A percentile compares a stretch with the other conserved stretches of the same genome.
Evolutionary conservation across 768 basidiomycete species (phyloP).

Genomic region (Tricholoma hemisulphureum): DNA sequence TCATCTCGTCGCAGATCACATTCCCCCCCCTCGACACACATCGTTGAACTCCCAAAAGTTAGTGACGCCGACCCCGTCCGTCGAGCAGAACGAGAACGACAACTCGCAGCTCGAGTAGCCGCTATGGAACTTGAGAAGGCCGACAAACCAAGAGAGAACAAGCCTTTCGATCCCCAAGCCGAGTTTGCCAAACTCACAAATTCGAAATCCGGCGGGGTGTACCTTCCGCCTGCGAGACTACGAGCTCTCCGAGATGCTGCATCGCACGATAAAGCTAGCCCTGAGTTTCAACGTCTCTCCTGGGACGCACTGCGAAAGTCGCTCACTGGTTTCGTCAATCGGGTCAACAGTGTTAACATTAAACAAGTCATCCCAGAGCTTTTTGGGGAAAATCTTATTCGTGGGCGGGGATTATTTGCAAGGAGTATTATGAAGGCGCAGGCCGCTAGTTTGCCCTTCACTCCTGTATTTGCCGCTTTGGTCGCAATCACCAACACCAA

Average conservation of each 20-base stretch:
- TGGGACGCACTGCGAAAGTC: slow-evolving; percentile 99
- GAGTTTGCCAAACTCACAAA: slow-evolving; percentile 87
- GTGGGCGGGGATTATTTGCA: slow-evolving; percentile 89
- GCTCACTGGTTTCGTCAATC: slow-evolving; percentile 99
- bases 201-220: slow-evolving; percentile 89
- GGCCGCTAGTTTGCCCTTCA: slow-evolving; percentile 94
- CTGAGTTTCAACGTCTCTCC: slow-evolving; percentile 91
- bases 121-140: slow-evolving; percentile 65
- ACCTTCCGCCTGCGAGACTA: slow-evolving; percentile 92
- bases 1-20: slow-evolving; percentile 44
- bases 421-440: slow-evolving; percentile 98
- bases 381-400: slow-evolving; percentile 90
- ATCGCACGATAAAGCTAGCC: slow-evolving; percentile 72
- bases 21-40: slow-evolving; percentile 35
- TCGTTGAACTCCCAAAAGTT: slow-evolving; percentile 39
- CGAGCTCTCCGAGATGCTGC: slow-evolving; percentile 88
- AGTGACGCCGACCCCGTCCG: slow-evolving; percentile 76
- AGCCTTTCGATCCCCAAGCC: slow-evolving; percentile 68
- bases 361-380: slow-evolving; percentile 89
- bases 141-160: slow-evolving; percentile 52
- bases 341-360: slow-evolving; percentile 96
- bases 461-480: slow-evolving; percentile 92
- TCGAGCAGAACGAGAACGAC: slow-evolving; percentile 73
- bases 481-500: slow-evolving; percentile 97
- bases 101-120: slow-evolving; percentile 69